Base-by-base conservation (phyloP, 1,139 yeast species). In the Blastobotrys raffinosifermentans region DNA sequence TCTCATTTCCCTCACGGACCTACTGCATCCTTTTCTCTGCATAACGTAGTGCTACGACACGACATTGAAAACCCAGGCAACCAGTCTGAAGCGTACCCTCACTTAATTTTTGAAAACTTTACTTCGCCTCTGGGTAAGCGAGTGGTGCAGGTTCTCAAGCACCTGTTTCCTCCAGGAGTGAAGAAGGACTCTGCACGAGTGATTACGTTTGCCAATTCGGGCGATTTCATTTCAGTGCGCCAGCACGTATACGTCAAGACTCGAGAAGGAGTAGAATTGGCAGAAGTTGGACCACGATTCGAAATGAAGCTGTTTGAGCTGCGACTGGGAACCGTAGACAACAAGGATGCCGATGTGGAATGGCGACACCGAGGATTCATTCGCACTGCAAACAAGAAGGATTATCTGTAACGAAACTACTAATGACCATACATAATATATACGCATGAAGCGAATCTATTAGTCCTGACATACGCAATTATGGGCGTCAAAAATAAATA, bases 1-100 rank as follows among this genome's bases (percentile, higher is more conserved):
- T 81, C 94, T 30, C 99, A 91, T 68, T 84, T 93, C 61, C 99
- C 98, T 4, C 96, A 91, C 60, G 99, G 99, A 0, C 99, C 98
- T 18, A 84, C 96, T 3, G 94, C 94, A 25, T 81, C 84, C 29
- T 93, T 91, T 67, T 85, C 97, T 4, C 69, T 91, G 44, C 98
- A 91, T 64, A 91, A 91, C 55, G 98, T 93, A 40, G 87, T 86
- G 31, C 69, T 93, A 44, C 78, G 97, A 60, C 99, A 91, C 60
- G 99, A 91, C 64, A 75, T 93, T 39, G 72, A 83, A 21, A 78
- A 86, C 51, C 72, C 82, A 31, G 97, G 97, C 8, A 87, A 83
- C 56, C 84, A 84, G 45, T 77, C 89, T 39, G 97, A 91, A 61
- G 85, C 85, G 1, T 84, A 84, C 54, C 99, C 99, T 11, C 97